Base-by-base conservation (phyloP, 768 basidiomycete species). In the Mycena indigotica region DNA sequence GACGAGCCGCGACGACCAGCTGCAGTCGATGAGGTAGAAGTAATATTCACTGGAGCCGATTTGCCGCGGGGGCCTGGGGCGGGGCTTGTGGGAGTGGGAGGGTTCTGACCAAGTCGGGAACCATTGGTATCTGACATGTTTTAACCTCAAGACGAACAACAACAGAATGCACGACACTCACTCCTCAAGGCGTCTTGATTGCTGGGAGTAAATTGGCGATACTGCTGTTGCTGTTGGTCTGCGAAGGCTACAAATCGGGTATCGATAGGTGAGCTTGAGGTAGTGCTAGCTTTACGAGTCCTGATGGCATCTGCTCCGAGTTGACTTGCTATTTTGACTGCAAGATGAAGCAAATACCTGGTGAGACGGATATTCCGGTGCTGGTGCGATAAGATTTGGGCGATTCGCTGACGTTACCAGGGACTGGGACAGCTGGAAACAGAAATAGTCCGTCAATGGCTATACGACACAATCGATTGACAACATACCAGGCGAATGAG, bases 401-500 rank as follows among this genome's bases (percentile, higher is more conserved):
- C 25, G 53, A 19, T 54, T 57, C 17, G 56, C 56, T 25, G 53
- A 57, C 53, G 51, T 57, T 29, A 52, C 60, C 1, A 53, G 50
- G 19, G 54, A 58, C 26, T 49, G 55, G 10, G 53, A 39, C 40
- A 28, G 26, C 50, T 56, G 41, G 40, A n/a, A 45, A 24, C 23
- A 24, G 12, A n/a, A n/a, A n/a, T n/a, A n/a, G n/a, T n/a, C n/a
- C n/a, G n/a, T n/a, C n/a, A n/a, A n/a, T n/a, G n/a, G n/a, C n/a
- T n/a, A n/a, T 62, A 26, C 61, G 61, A 45, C n/a, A 23, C 2
- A 24, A 40, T 4, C 21, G 54, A 53, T n/a, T 38, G 17, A 23
- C 13, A 35, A 24, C 26, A 21, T 28, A 53, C 57, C 61, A 10
- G 61, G 61, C 29, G 61, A 63, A 56, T 56, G 61, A 3, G 58